Conservation (phyloP, 768 basidiomycete genomes). For the Tricholoma hemisulphureum region DNA sequence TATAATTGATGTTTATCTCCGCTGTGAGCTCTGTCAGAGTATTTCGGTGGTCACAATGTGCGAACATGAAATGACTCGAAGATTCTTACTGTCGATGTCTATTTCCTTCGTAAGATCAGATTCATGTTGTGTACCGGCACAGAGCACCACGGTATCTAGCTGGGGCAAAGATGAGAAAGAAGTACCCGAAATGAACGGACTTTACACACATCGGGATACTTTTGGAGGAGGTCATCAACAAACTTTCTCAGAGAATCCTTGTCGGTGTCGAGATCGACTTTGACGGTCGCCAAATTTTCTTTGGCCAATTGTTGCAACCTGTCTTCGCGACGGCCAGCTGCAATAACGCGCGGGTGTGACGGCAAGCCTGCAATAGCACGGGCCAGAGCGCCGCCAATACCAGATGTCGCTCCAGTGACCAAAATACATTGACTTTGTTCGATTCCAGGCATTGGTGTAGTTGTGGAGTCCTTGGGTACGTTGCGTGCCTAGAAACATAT, state of each 20-base stretch:
- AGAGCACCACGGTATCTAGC: constrained; percentile 56
- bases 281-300: constrained; percentile 39
- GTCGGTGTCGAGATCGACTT: constrained; percentile 44
- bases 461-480: no score
- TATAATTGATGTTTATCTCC: constrained; percentile 58
- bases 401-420: constrained; percentile 16
- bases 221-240: constrained; percentile 38
- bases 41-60: not conserved
- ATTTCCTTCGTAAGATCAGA: constrained; percentile 44
- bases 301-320: constrained; percentile 48
- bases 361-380: constrained; percentile 47
- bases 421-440: constrained; percentile 23
- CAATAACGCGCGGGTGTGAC: constrained; percentile 49
- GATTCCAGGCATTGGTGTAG: constrained; percentile 9
- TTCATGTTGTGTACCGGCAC: constrained; percentile 53
- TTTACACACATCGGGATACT: constrained; percentile 48
- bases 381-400: constrained; percentile 50
- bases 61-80: not conserved
- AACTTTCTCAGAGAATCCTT: constrained; percentile 38
- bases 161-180: constrained; percentile 19
- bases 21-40: constrained; percentile 34
- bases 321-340: constrained; percentile 50
- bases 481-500: no score
- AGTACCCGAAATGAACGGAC: not conserved
- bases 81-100: constrained; percentile 39